Evolutionary conservation across 2,329 filamentous ascomycete species (phyloP), one percentile per base, ranked within the genome.

Genomic region (Simplicillium aogashimaense): DNA sequence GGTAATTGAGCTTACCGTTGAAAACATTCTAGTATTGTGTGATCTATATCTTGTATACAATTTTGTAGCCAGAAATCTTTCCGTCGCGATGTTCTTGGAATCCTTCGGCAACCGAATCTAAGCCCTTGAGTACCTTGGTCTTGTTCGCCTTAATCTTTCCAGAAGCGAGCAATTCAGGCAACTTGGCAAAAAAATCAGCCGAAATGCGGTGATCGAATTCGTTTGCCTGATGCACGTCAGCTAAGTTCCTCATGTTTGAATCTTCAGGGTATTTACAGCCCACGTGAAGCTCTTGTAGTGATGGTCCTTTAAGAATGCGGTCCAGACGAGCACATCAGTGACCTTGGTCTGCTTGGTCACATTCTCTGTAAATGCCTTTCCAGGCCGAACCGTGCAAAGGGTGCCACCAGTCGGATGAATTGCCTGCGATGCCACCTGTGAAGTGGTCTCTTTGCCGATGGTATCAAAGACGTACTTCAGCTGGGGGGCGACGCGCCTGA

Each of bases 301-400:
- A 36, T 63, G 57, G 4, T 65, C 57, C 39, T 64, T 63, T 25
- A 63, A 40, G 35, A 68, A 68, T 1, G 55, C 57, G 3, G 59
- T 65, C 59, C 59, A 65, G 1, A 68, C 61, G n/a, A 67, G 46
- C 4, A 69, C 62, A 47, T 65, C 59, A 0, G 56, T 63, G 2
- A 68, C 58, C 15, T 53, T 54, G 3, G 57, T 57, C 3, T 52
- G 46, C 14, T 50, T 43, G 0, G 52, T 45, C 1, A 66, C 60
- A 29, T 55, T 45, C 17, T 62, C 55, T 0, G 62, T 67, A 36
- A 61, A 53, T 1, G 51, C 55, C 42, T 64, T 65, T 1, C 59
- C 63, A 0, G 63, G 64, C 2, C 64, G 45, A 7, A 68, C 63
- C 0, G 63, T 69, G 43, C 63, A 67, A 1, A 69, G 47, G 1